Base-by-base conservation (phyloP, 73 alveolate species). In the Tetrahymena borealis region DNA sequence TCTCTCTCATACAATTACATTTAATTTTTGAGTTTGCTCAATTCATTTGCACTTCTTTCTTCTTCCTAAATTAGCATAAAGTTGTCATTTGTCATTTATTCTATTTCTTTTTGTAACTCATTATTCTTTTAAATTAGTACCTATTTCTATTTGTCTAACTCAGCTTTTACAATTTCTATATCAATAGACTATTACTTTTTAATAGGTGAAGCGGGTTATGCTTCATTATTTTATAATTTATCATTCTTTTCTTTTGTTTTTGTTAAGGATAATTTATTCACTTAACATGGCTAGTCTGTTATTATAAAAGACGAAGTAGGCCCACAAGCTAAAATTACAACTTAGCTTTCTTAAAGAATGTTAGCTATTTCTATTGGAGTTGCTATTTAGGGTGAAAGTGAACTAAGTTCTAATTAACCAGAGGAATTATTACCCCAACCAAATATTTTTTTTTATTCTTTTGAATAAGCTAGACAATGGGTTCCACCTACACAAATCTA, bases 371-470 rank as follows among this genome's bases (percentile, higher is more conserved):
- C 85, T 24, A 60, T n/a, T 24, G 85, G 85, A 24, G 38, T 20
- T 3, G 16, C 37, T 18, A 60, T 3, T 3, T 5, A 2, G n/a
- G n/a, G 41, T 85, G 39, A 18, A 12, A 91, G 39, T 33, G 38
- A 31, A 18, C 95, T 95, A 0, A 96, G 96, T 11, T 60, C 85
- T 3, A 97, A 85, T 90, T 97, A 93, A 3, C 97, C 97, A 42
- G 90, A 92, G 2, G 60, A 20, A 79, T 96, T 97, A 3, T 97
- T 94, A 13, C 98, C 98, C 98, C 98, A 96, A 7, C 96, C 96
- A 94, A 78, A 93, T 42, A 96, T n/a, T 90, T 94, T 91, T 90
- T 94, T 90, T 78, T 94, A 91, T 93, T 95, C 96, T 32, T 91
- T 93, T n/a, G 98, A 91, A 6, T 96, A 91, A 4, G 95, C 97